Evolutionary conservation across 148 eudicot genomes (phyloP).

Genomic region (Chenopodium suecicum): DNA sequence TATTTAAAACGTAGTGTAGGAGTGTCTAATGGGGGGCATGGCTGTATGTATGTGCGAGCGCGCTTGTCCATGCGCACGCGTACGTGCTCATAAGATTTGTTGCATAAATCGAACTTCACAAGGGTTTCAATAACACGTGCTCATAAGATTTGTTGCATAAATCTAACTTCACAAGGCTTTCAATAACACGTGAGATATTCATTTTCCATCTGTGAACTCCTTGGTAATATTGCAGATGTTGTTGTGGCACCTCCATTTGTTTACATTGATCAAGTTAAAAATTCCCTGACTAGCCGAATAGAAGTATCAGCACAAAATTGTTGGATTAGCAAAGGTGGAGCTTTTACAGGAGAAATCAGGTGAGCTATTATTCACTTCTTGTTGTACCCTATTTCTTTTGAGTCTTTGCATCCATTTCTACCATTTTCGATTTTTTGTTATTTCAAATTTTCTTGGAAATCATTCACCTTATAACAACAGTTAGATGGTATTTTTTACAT

Average conservation of each 20-base stretch:
- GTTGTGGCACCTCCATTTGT: constrained; percentile 93
- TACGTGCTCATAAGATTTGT: background rate
- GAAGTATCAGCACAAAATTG: constrained; percentile 94
- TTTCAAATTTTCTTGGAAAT: background rate
- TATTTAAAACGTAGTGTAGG: no score
- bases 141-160: background rate
- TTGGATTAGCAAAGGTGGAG: constrained; percentile 97
- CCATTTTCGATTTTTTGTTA: background rate
- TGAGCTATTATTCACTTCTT: constrained; percentile 17
- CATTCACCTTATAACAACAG: background rate
- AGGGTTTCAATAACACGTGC: background rate
- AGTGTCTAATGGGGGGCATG: no score
- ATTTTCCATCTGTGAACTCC: background rate
- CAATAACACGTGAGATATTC: background rate
- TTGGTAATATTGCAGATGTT: constrained; percentile 57
- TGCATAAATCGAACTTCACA: background rate
- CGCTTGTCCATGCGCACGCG: no score
- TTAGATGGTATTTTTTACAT: background rate
- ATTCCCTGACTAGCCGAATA: constrained; percentile 62
- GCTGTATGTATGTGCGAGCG: no score
- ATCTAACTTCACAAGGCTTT: background rate
- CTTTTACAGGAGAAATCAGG: constrained; percentile 99
- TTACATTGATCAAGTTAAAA: constrained; percentile 89
- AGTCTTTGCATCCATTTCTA: background rate
- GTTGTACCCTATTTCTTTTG: background rate